phyloP scores from a whole-genome alignment of 805 yeast genomes.

The Nakazawaea sp. region DNA sequence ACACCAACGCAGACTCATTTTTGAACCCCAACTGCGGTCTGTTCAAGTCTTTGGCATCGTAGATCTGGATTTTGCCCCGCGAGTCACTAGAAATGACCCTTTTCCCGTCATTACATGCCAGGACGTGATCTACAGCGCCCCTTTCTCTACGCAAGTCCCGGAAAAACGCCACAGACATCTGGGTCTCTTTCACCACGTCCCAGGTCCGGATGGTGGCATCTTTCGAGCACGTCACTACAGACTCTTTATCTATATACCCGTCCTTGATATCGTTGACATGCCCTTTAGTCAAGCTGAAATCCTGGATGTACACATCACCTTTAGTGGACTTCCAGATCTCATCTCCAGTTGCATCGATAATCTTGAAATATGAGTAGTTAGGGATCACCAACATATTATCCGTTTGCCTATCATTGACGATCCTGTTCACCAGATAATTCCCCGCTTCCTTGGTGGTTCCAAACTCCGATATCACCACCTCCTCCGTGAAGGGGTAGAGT shows the following conservation, averaged over 20 bases:
- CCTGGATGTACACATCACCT: constrained; percentile 21
- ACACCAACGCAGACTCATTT: background rate
- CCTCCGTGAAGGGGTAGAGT: constrained; percentile 11
- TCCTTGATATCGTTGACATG: constrained; percentile 19
- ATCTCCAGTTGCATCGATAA: constrained; percentile 12
- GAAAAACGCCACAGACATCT: constrained; percentile 14
- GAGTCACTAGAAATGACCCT: constrained; percentile 11
- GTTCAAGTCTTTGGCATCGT: constrained; percentile 5
- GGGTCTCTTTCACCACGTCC: constrained; percentile 15
- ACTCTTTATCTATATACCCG: constrained; percentile 11
- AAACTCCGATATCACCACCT: constrained; percentile 10
- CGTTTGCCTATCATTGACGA: constrained; percentile 1
- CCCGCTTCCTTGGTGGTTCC: constrained; percentile 10
- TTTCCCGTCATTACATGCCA: background rate
- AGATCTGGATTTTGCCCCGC: constrained; percentile 2
- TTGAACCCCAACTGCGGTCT: background rate
- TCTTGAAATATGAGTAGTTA: constrained; percentile 14
- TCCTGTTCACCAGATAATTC: constrained; percentile 4
- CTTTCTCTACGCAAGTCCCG: constrained; percentile 10
- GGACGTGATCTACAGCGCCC: constrained; percentile 2
- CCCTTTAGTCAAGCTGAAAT: constrained; percentile 19
- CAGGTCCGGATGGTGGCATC: constrained; percentile 23
- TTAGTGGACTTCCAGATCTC: constrained; percentile 12
- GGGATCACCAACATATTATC: constrained; percentile 12
- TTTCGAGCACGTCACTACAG: constrained; percentile 14